phyloP scores from a whole-genome alignment of 441 rosid genomes.

The Corymbia calophylla region DNA sequence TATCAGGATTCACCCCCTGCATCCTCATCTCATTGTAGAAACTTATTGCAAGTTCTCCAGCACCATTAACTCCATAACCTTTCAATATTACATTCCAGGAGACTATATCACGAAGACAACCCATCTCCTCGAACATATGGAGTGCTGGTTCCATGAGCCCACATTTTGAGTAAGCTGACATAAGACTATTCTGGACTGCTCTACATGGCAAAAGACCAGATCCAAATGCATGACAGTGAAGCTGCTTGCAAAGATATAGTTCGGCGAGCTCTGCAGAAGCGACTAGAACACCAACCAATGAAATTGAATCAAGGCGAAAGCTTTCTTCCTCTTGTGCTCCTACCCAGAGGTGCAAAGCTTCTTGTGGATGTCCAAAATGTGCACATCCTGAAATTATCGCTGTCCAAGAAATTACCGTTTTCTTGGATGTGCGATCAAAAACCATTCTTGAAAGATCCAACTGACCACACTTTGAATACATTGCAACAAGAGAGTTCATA shows the following conservation, averaged over 20 bases:
- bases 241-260: conserved; percentile 27
- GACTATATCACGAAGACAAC: conserved; percentile 16
- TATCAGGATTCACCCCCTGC: conserved; percentile 20
- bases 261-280: conserved; percentile 25
- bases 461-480: conserved; percentile 40
- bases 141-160: conserved; percentile 23
- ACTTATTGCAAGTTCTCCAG: conserved; percentile 22
- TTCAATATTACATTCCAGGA: conserved; percentile 42
- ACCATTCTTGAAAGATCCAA: conserved; percentile 23
- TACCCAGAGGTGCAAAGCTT: conserved; percentile 25
- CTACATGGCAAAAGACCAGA: conserved; percentile 12
- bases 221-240: conserved; percentile 23
- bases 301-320: conserved; percentile 20
- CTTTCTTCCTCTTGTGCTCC: conserved; percentile 15
- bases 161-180: conserved; percentile 41
- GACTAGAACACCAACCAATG: conserved; percentile 17
- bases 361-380: conserved; percentile 21
- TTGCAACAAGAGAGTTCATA: conserved; percentile 25
- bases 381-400: conserved; percentile 28
- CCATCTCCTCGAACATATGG: conserved; percentile 24
- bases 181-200: conserved; percentile 30
- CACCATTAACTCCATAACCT: conserved; percentile 29
- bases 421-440: conserved; percentile 19
- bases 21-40: conserved; percentile 29
- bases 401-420: conserved; percentile 39